A percentile compares a stretch with the other conserved stretches of the same genome.
Evolutionary conservation across 164 flowering plant genomes (phyloP).

Genomic region (Tinospora cordifolia): DNA sequence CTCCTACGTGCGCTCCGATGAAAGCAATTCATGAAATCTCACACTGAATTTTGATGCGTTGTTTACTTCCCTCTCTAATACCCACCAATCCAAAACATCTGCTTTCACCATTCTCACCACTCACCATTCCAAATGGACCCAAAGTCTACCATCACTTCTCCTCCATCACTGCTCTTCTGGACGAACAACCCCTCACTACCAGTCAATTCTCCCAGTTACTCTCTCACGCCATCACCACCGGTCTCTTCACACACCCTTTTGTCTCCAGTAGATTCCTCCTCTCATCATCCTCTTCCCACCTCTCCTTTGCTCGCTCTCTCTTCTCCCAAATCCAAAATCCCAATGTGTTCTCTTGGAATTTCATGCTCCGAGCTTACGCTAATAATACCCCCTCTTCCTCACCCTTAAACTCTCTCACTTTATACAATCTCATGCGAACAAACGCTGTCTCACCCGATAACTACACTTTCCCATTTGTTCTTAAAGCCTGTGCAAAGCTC

Average conservation of each 20-base stretch:
- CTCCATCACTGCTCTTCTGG: constrained; percentile 4
- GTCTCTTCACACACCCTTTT: constrained; percentile 12
- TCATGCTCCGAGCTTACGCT: constrained; percentile 19
- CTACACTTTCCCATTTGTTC: constrained; percentile 28
- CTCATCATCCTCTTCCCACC: constrained; percentile 5
- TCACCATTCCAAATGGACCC: constrained; percentile 2
- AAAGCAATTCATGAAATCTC: too few species aligned
- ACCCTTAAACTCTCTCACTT: constrained; percentile 18
- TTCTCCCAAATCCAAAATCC: constrained; percentile 19
- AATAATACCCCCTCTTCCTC: constrained; percentile 6
- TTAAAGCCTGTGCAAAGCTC: constrained; percentile 22
- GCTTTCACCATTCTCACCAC: background rate
- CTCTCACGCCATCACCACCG: constrained; percentile 15
- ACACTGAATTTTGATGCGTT: too few species aligned
- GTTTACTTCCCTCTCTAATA: too few species aligned
- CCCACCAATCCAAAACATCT: too few species aligned
- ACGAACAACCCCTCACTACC: background rate
- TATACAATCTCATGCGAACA: constrained; percentile 21
- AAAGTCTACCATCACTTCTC: constrained; percentile 3
- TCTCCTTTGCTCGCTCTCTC: constrained; percentile 10
- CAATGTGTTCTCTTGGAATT: constrained; percentile 23
- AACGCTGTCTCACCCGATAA: constrained; percentile 20
- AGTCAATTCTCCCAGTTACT: constrained; percentile 14
- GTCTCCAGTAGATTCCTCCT: constrained; percentile 16
- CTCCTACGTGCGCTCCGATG: too few species aligned